Percentiles rank a stretch among this genome's conserved stretches.
phyloP scores from a whole-genome alignment of 2,329 filamentous ascomycete species.

The Pyrenochaeta sp. region DNA sequence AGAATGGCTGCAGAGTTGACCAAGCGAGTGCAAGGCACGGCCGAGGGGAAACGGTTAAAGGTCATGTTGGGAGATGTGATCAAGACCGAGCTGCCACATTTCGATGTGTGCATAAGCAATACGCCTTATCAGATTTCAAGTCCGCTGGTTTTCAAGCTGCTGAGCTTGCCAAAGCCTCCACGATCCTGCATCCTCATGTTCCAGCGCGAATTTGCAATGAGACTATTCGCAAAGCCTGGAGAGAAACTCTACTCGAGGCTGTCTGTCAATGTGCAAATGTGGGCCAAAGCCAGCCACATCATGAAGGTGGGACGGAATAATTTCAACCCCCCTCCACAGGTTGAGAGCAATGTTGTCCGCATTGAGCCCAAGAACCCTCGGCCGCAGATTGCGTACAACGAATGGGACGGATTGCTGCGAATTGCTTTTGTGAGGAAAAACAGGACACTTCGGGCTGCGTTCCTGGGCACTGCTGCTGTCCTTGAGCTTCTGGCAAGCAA shows the following conservation, averaged over 20 bases:
- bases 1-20: slow-evolving; percentile 96
- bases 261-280: slow-evolving; percentile 93
- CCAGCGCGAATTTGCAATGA: slow-evolving; percentile 91
- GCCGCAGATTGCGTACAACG: slow-evolving; percentile 89
- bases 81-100: slow-evolving; percentile 79
- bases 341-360: slow-evolving; percentile 89
- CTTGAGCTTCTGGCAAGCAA: slow-evolving; percentile 85
- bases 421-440: slow-evolving; percentile 90
- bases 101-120: slow-evolving; percentile 83
- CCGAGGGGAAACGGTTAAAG: slow-evolving; percentile 78
- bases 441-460: slow-evolving; percentile 83
- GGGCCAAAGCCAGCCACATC: slow-evolving; percentile 74
- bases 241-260: slow-evolving; percentile 92
- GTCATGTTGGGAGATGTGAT: slow-evolving; percentile 92
- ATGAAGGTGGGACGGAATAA: slow-evolving; percentile 97
- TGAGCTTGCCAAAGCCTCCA: slow-evolving; percentile 82
- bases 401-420: slow-evolving; percentile 90
- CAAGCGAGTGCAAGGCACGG: slow-evolving; percentile 90
- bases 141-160: slow-evolving; percentile 89
- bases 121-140: slow-evolving; percentile 84
- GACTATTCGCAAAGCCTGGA: slow-evolving; percentile 85
- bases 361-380: slow-evolving; percentile 87
- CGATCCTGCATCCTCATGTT: slow-evolving; percentile 92
- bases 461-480: slow-evolving; percentile 81
- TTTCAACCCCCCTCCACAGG: slow-evolving; percentile 92